A percentile compares a stretch with the other conserved stretches of the same genome.
Conservation (phyloP, 345 rosid species). For the Durio zibethinus region DNA sequence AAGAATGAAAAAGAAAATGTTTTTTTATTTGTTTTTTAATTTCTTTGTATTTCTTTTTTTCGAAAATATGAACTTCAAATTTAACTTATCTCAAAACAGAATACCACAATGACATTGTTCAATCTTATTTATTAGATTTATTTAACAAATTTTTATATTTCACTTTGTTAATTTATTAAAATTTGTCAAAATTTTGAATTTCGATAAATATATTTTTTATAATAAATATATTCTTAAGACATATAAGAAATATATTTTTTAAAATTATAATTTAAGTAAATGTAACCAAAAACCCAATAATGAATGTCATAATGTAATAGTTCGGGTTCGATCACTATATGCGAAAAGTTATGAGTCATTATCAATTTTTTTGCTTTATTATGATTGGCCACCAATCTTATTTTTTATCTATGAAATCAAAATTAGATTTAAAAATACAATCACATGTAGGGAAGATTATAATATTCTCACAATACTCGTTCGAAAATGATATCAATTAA, state of each 20-base stretch:
- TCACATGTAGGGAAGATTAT: no score
- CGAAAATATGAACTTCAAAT: neutral
- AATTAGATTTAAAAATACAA: no score
- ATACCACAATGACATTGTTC: neutral
- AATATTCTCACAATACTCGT: no score
- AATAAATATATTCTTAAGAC: neutral
- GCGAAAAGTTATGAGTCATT: no score
- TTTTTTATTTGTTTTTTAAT: neutral
- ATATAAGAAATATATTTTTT: neutral
- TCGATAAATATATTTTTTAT: neutral
- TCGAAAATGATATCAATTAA: no score
- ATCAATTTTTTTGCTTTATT: no score
- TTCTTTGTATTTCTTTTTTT: neutral
- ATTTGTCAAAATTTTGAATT: neutral
- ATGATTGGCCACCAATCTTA: no score
- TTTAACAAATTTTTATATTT: neutral
- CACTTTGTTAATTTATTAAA: neutral
- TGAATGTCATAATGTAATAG: no score
- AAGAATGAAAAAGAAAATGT: neutral
- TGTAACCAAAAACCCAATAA: no score
- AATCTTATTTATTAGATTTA: neutral
- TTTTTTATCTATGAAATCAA: no score
- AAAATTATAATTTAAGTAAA: no score
- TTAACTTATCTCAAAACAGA: neutral
- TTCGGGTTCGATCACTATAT: no score